Evolutionary conservation across 805 yeast species (phyloP), one percentile per base, ranked within the genome.

Genomic region (Lipomyces orientalis): DNA sequence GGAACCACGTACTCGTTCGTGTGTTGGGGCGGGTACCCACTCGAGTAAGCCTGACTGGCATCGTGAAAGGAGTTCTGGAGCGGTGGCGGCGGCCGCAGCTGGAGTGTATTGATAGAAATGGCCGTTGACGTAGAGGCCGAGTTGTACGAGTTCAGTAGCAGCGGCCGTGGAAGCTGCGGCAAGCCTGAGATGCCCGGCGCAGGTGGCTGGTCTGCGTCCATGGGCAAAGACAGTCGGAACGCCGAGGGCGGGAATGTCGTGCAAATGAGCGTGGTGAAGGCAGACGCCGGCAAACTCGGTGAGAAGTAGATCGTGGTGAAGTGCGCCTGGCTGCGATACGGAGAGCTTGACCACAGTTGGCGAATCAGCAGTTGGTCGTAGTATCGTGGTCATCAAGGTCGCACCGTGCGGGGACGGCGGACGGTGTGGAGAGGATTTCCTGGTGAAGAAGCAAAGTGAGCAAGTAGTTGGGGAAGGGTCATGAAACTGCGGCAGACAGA

Each of bases 131-230:
- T 14, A 7, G 58, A 4, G 10, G 34, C n/a, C 58, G 8, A 25
- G 58, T 29, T 29, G 39, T 54, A 54, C 0, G 16, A 8, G 39
- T 25, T 16, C 7, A 43, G 58, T 12, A 54, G 58, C 22, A 4
- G 35, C 43, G 58, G 58, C 12, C 58, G 10, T n/a, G 58, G 43
- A 34, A 54, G 58, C 43, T 54, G 58, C 22, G 58, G 39, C 39
- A n/a, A 35, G 58, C 58, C 58, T 25, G 19, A 16, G 49, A 16
- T 39, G 16, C 22, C 22, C n/a, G 37, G 33, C 22, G 39, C 9
- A 19, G 34, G n/a, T 31, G 43, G 8, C 39, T 54, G 33, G 58
- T 54, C 43, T 9, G 43, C 58, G 12, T 54, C 39, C 58, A 54
- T 54, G 10, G 33, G 34, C 55, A 22, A 10, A n/a, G 29, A 2